phyloP scores from a whole-genome alignment of 2,329 filamentous ascomycete genomes.

The Coniochaeta pulveracea region DNA sequence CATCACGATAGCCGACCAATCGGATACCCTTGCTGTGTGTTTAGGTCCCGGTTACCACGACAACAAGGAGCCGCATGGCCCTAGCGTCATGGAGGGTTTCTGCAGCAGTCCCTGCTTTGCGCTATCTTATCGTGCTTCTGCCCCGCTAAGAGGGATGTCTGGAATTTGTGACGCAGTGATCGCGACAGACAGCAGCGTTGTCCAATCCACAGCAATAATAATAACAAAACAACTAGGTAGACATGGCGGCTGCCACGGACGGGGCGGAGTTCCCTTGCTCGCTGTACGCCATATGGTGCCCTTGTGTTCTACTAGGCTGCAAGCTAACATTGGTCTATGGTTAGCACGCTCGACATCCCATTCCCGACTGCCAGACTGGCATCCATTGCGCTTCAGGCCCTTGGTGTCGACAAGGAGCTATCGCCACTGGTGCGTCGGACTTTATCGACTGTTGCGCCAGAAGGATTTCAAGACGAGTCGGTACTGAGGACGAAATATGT shows the following conservation, averaged over 20 bases:
- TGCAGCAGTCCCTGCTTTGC: neutral
- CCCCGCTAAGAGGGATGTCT: constrained; percentile 9
- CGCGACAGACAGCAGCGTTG: too few relatives aligned
- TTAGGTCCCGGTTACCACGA: constrained; percentile 7
- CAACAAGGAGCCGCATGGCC: constrained; percentile 7
- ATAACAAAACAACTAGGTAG: neutral
- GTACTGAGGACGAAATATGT: constrained; percentile 66
- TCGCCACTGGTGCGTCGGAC: constrained; percentile 70
- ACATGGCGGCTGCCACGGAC: constrained; percentile 24
- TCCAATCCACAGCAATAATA: neutral
- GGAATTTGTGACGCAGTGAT: constrained; percentile 1
- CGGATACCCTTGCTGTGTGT: constrained; percentile 1
- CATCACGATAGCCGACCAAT: too few relatives aligned
- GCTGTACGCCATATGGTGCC: constrained; percentile 37
- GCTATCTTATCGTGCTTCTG: constrained; percentile 10
- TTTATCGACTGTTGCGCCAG: constrained; percentile 43
- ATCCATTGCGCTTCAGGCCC: constrained; percentile 58
- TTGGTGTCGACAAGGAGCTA: constrained; percentile 81
- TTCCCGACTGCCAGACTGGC: constrained; percentile 75
- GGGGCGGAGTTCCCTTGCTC: constrained; percentile 49
- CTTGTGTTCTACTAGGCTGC: constrained; percentile 13
- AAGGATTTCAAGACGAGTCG: constrained; percentile 13
- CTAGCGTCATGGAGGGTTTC: neutral
- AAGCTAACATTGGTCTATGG: constrained; percentile 5
- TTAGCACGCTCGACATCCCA: constrained; percentile 64